A percentile compares a stretch with the other conserved stretches of the same genome.
Evolutionary conservation across 1,284 basidiomycete species (phyloP).

Genomic region (Tetrapyrgos nigripes): DNA sequence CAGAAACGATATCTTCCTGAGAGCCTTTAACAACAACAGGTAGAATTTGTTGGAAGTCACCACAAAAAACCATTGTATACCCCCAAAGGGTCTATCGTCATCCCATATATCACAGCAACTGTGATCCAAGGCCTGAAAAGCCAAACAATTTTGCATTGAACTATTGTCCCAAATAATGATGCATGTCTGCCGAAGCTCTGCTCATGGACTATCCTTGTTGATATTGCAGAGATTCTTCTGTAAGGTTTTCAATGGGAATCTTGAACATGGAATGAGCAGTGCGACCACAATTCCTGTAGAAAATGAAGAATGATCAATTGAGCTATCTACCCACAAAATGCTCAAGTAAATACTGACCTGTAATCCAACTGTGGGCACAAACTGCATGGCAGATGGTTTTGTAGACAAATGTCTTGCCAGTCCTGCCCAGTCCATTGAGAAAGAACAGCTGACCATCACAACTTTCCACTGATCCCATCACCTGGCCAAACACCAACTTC

Average conservation of each 20-base stretch:
- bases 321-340: no score
- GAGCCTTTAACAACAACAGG: conserved; percentile 42
- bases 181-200: conserved; percentile 29
- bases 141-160: conserved; percentile 40
- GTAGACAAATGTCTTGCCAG: conserved; percentile 56
- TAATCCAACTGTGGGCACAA: conserved; percentile 34
- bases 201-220: conserved; percentile 27
- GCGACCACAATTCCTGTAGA: conserved; percentile 50
- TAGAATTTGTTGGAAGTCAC: no score
- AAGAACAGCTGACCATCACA: conserved; percentile 42
- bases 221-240: conserved; percentile 39
- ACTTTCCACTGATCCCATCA: conserved; percentile 36
- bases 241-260: conserved; percentile 43
- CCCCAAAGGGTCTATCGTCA: conserved; percentile 42
- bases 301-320: no score
- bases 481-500: conserved; percentile 33
- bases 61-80: conserved; percentile 43
- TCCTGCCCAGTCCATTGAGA: conserved; percentile 51
- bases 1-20: conserved; percentile 40
- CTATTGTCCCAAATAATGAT: no score
- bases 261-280: conserved; percentile 52
- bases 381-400: conserved; percentile 43
- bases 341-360: no score
- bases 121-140: conserved; percentile 39
- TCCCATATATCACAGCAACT: conserved; percentile 33